Percentiles rank a stretch among this genome's conserved stretches.
phyloP scores from a whole-genome alignment of 2,329 filamentous ascomycete genomes.

The Tolypocladium tropicale region DNA sequence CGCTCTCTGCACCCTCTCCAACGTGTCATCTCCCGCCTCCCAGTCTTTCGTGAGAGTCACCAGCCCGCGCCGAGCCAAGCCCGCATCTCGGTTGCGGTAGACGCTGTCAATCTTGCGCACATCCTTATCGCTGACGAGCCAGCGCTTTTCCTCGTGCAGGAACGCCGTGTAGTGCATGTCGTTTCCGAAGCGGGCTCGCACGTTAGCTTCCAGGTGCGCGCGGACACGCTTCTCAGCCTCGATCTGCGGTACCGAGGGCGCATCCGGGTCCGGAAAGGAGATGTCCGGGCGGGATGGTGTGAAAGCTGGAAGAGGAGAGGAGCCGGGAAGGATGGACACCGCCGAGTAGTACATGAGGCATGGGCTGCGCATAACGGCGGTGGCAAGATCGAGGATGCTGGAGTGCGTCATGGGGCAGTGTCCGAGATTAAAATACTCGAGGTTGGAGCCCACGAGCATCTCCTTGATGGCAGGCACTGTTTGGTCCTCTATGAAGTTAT shows the following conservation, averaged over 20 bases:
- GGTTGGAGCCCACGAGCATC: slow-evolving; percentile 20
- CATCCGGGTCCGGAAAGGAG: slow-evolving; percentile 12
- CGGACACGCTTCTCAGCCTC: slow-evolving; percentile 17
- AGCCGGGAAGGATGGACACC: slow-evolving; percentile 23
- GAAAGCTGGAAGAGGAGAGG: slow-evolving; percentile 12
- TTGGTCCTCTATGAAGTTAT: slow-evolving; percentile 34
- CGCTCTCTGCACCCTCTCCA: slow-evolving; percentile 22
- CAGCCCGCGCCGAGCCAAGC: slow-evolving; percentile 21
- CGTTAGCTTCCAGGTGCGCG: slow-evolving; percentile 19
- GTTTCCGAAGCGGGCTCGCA: slow-evolving; percentile 19
- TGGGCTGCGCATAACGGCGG: too few species aligned
- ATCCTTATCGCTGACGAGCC: slow-evolving; percentile 28
- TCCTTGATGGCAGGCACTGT: slow-evolving; percentile 20
- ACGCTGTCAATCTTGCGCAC: slow-evolving; percentile 33
- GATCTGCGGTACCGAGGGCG: slow-evolving; percentile 13
- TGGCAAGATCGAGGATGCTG: slow-evolving; percentile 14
- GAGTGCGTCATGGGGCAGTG: slow-evolving; percentile 22
- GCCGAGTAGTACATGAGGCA: slow-evolving; percentile 26
- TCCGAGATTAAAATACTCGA: slow-evolving; percentile 32
- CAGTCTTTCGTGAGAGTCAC: slow-evolving; percentile 27
- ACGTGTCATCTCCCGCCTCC: slow-evolving; percentile 27
- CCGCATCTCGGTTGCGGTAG: slow-evolving; percentile 30
- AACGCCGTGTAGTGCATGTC: slow-evolving; percentile 19
- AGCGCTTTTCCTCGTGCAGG: slow-evolving; percentile 25
- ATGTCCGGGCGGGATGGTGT: slow-evolving; percentile 15